Evolutionary conservation across 2,329 filamentous ascomycete species (phyloP).

Genomic region (Magnaporthiopsis incrustans): DNA sequence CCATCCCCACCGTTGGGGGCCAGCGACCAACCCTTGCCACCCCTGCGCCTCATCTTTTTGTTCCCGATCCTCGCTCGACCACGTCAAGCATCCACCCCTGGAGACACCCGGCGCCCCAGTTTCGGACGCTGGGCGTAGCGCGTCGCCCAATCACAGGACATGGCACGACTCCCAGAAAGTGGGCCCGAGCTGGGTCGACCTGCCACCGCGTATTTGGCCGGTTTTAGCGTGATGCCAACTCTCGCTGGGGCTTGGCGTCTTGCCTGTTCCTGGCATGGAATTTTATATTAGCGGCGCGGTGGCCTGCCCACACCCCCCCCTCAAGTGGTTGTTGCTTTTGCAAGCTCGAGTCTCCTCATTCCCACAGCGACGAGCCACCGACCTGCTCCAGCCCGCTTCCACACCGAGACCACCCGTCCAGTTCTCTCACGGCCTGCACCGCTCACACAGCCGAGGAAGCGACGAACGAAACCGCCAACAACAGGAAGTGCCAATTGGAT

Average conservation of each 20-base stretch:
- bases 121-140: background rate
- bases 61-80: background rate
- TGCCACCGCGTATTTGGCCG: conserved; percentile 3
- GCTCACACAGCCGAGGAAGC: background rate
- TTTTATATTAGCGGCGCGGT: conserved; percentile 21
- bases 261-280: conserved; percentile 14
- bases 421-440: background rate
- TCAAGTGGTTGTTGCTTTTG: conserved; percentile 6
- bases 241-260: conserved; percentile 1
- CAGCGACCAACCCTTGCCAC: background rate
- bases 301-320: conserved; percentile 11
- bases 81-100: background rate
- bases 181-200: background rate
- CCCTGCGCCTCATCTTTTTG: background rate
- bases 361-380: conserved; percentile 2
- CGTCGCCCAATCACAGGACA: background rate
- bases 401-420: background rate
- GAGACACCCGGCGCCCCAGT: background rate
- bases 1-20: background rate
- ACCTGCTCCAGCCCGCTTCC: background rate
- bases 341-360: conserved; percentile 1
- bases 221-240: conserved; percentile 1
- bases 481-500: background rate
- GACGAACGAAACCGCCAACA: background rate
- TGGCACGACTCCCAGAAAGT: background rate